These are phyloP conservation scores for Chaetomiaceae sp. DNA, from an alignment of 2,329 filamentous ascomycete genomes.

Conservation along the genomic window DNA sequence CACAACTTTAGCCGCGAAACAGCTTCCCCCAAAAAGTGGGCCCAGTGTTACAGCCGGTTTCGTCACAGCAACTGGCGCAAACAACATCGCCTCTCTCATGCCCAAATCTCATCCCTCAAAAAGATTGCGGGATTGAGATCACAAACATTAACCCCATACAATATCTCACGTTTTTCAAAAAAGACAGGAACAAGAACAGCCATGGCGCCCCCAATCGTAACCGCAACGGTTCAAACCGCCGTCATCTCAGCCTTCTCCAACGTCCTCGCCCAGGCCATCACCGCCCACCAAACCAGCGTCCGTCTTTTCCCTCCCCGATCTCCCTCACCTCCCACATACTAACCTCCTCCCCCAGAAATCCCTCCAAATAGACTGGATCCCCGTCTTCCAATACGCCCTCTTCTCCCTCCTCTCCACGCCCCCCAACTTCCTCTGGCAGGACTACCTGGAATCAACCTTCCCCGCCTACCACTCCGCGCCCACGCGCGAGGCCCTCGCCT, in stretches of 20 bases:
- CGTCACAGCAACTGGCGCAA: not conserved
- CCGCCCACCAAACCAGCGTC: conserved; percentile 58
- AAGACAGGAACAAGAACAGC: not conserved
- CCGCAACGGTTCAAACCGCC: conserved; percentile 61
- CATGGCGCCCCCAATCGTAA: conserved; percentile 48
- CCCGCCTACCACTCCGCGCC: conserved; percentile 57
- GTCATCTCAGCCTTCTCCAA: conserved; percentile 65
- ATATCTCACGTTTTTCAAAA: not conserved
- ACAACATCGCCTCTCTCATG: not conserved
- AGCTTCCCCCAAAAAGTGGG: not conserved
- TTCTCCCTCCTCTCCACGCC: conserved; percentile 71
- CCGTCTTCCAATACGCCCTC: conserved; percentile 71
- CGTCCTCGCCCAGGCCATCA: conserved; percentile 66
- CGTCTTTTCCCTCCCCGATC: conserved; percentile 19
- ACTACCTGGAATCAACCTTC: conserved; percentile 68
- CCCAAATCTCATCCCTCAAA: not conserved
- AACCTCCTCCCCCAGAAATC: conserved; percentile 43
- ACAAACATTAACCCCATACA: not conserved
- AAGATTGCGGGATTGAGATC: too few relatives aligned
- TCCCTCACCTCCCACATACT: not conserved
- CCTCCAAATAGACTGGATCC: conserved; percentile 59
- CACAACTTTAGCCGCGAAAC: too few relatives aligned
- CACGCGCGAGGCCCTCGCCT: conserved; percentile 35
- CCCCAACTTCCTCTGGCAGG: conserved; percentile 82
- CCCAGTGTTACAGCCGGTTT: not conserved